phyloP scores from a whole-genome alignment of 1,284 basidiomycete species.

The Apiotrichum brassicae region DNA sequence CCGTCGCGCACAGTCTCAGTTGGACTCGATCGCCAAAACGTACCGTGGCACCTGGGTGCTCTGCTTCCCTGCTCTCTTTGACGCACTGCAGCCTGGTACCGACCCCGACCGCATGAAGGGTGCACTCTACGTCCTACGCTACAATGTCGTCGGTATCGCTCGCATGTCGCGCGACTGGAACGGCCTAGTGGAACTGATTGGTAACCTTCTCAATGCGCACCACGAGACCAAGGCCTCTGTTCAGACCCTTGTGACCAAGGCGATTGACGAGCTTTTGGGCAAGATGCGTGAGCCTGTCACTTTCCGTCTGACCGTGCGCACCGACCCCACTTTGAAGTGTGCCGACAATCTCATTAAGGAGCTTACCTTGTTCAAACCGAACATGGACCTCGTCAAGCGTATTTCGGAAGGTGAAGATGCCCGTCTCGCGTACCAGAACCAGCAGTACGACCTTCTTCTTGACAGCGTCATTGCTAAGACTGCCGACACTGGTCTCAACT shows the following conservation, averaged over 20 bases:
- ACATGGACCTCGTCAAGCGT: conserved; percentile 30
- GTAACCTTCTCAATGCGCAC: conserved; percentile 73
- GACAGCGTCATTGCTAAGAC: conserved; percentile 64
- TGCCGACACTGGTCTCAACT: conserved; percentile 55
- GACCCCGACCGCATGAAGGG: conserved; percentile 95
- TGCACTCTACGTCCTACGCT: conserved; percentile 72
- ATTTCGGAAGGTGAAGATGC: conserved; percentile 34
- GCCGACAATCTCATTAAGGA: conserved; percentile 27
- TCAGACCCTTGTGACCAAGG: conserved; percentile 71
- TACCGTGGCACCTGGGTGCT: conserved; percentile 76
- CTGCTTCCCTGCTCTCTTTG: conserved; percentile 65
- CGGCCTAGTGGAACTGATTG: conserved; percentile 61
- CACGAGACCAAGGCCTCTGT: conserved; percentile 93
- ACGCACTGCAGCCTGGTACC: conserved; percentile 66
- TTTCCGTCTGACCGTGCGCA: conserved; percentile 26
- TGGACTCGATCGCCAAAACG: conserved; percentile 52
- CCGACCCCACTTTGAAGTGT: conserved; percentile 25
- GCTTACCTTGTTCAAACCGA: conserved; percentile 17
- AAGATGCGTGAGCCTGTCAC: conserved; percentile 36
- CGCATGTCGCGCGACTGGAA: conserved; percentile 55
- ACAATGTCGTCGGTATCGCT: conserved; percentile 34
- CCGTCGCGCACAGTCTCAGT: conserved; percentile 31
- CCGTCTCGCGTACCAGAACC: conserved; percentile 39
- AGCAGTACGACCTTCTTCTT: conserved; percentile 44
- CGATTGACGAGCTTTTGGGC: conserved; percentile 58